Conservation (phyloP, 2,329 filamentous ascomycete genomes). For the Venturia oleaginea region DNA sequence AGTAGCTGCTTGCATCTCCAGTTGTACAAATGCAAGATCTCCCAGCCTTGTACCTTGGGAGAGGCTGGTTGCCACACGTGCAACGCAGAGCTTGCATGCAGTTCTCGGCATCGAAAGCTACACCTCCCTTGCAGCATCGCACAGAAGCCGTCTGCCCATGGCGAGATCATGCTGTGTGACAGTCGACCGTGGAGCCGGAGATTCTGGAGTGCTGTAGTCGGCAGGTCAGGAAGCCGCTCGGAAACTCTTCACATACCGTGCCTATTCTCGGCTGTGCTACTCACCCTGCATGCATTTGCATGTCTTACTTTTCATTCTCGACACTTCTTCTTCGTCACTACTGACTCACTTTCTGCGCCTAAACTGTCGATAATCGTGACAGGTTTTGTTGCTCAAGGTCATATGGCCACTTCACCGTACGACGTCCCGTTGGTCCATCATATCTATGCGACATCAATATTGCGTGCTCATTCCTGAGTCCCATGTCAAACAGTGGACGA, state of each 20-base stretch:
- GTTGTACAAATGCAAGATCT: background rate
- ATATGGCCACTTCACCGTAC: background rate
- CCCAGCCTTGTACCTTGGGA: background rate
- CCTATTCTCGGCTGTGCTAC: background rate
- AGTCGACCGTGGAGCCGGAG: background rate
- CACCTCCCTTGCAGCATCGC: background rate
- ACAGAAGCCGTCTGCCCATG: background rate
- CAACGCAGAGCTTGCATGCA: background rate
- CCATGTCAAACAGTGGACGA: background rate
- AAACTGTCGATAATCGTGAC: background rate
- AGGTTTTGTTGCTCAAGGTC: background rate
- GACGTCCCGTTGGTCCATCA: background rate
- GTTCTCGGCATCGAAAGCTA: background rate
- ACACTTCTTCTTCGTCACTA: background rate
- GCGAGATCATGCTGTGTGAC: background rate
- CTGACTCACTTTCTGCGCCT: background rate
- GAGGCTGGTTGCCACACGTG: conserved; percentile 4
- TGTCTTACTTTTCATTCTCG: background rate
- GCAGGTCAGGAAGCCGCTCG: background rate
- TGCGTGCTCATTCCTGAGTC: background rate
- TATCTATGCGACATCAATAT: background rate
- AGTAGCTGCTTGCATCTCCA: background rate
- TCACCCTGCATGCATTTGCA: background rate
- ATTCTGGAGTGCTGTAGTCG: background rate
- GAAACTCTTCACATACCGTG: background rate